phyloP scores from a whole-genome alignment of 805 yeast species.

The Lipomyces yamadae region DNA sequence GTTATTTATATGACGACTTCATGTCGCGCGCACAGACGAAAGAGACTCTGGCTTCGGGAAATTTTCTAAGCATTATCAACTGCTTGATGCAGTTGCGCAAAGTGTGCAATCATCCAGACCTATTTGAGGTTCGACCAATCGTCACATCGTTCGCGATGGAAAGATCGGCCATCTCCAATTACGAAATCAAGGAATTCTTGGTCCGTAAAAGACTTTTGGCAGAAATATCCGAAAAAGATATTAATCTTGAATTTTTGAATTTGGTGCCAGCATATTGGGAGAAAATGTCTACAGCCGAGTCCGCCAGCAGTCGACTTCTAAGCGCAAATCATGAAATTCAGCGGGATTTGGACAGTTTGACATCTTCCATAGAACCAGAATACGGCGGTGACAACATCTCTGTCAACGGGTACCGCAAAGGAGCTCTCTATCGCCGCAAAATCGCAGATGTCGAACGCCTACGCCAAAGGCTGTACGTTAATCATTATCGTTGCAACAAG shows the following conservation, averaged over 20 bases:
- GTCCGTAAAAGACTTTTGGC: constrained; percentile 47
- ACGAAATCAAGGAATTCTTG: constrained; percentile 50
- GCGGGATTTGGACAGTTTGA: constrained; percentile 44
- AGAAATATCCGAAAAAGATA: constrained; percentile 42
- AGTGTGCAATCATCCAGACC: constrained; percentile 94
- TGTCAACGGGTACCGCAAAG: constrained; percentile 61
- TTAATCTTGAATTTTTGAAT: constrained; percentile 65
- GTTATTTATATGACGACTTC: constrained; percentile 91
- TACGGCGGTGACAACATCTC: constrained; percentile 34
- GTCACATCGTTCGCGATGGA: constrained; percentile 84
- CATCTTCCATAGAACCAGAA: constrained; percentile 35
- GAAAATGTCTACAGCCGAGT: constrained; percentile 48
- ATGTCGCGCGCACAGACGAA: constrained; percentile 96
- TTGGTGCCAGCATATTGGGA: constrained; percentile 59
- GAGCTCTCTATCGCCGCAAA: constrained; percentile 58
- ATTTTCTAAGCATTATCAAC: constrained; percentile 90
- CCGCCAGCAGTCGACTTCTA: constrained; percentile 10
- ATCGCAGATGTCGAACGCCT: constrained; percentile 57
- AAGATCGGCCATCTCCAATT: constrained; percentile 61
- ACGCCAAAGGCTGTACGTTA: constrained; percentile 64
- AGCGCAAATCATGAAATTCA: constrained; percentile 45
- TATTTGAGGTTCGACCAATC: constrained; percentile 94
- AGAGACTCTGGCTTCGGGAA: constrained; percentile 92
- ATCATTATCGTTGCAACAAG: constrained; percentile 65
- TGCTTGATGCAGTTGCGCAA: constrained; percentile 97